phyloP scores from a whole-genome alignment of 768 basidiomycete species.

The Amanita rimosa region DNA sequence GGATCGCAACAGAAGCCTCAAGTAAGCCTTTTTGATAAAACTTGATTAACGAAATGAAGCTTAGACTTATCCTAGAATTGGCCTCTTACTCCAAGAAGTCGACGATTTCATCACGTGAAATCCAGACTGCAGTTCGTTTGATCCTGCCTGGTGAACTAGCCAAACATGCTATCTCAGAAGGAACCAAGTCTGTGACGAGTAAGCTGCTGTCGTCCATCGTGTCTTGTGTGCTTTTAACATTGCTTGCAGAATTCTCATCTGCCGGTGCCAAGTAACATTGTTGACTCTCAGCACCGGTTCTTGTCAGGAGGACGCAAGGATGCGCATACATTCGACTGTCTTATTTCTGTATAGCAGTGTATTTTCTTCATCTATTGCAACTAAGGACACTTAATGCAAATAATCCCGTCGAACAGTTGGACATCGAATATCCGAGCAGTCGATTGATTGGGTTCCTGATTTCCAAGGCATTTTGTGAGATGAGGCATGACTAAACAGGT shows the following conservation, averaged over 20 bases:
- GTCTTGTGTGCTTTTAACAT: background rate
- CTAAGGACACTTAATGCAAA: slow-evolving; percentile 2
- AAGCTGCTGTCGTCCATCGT: slow-evolving; percentile 11
- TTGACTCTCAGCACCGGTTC: slow-evolving; percentile 10
- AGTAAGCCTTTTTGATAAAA: slow-evolving; percentile 41
- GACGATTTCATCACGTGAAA: slow-evolving; percentile 96
- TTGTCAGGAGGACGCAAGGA: slow-evolving; percentile 2
- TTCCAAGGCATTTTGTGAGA: too few species aligned
- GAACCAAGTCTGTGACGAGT: slow-evolving; percentile 89
- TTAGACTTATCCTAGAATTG: slow-evolving; percentile 47
- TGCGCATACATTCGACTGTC: background rate
- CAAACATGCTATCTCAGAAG: slow-evolving; percentile 91
- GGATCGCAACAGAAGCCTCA: slow-evolving; percentile 86
- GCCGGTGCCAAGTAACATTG: slow-evolving; percentile 49
- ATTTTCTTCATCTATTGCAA: slow-evolving; percentile 8
- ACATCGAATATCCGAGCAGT: too few species aligned
- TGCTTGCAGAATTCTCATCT: slow-evolving; percentile 48
- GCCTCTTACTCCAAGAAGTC: slow-evolving; percentile 98
- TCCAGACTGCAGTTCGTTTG: slow-evolving; percentile 92
- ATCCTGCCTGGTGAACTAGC: slow-evolving; percentile 95
- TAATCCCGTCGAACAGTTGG: background rate
- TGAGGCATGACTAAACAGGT: too few species aligned
- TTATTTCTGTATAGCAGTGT: slow-evolving; percentile 7
- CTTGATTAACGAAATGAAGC: background rate
- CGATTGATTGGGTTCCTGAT: too few species aligned